Percentiles rank a stretch among this genome's conserved stretches.
Evolutionary conservation across 164 flowering plant genomes (phyloP).

Genomic region (Vitis riparia): DNA sequence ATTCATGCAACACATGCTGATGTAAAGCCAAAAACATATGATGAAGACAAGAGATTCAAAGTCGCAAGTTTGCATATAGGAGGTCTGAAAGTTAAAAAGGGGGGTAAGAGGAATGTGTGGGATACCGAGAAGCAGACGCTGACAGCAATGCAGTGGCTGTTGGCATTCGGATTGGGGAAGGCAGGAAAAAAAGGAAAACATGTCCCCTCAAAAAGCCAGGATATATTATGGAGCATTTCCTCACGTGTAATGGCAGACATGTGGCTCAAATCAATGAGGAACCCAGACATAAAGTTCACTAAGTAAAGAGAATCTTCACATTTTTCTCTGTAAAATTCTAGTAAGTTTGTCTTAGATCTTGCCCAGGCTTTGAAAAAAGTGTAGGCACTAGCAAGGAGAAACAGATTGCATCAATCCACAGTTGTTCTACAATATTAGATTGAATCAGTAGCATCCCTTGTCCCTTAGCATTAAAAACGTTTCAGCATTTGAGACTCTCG

Average conservation of each 20-base stretch:
- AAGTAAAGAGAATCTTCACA: constrained; percentile 22
- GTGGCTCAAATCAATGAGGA: constrained; percentile 92
- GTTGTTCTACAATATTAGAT: no score
- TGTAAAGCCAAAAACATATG: constrained; percentile 20
- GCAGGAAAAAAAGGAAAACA: constrained; percentile 56
- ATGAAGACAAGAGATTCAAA: constrained; percentile 60
- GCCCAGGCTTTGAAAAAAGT: no score
- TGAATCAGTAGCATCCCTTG: no score
- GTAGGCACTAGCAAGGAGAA: not conserved
- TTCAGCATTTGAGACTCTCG: no score
- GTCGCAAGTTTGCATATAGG: constrained; percentile 73
- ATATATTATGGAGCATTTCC: constrained; percentile 84
- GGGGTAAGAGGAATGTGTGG: constrained; percentile 57
- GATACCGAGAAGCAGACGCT: constrained; percentile 80
- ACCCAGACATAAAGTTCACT: constrained; percentile 78
- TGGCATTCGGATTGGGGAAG: constrained; percentile 74
- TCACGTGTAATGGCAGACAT: constrained; percentile 84
- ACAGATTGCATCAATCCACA: not conserved
- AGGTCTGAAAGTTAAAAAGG: constrained; percentile 58
- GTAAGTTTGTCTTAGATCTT: no score
- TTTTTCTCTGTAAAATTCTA: not conserved
- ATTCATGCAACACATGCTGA: constrained; percentile 50
- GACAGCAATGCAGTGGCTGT: constrained; percentile 90
- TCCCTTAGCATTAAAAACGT: no score
- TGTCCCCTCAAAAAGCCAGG: constrained; percentile 39